Evolutionary conservation across 306 rosid species (phyloP).

Genomic region (Oxytropis ochrocephala): DNA sequence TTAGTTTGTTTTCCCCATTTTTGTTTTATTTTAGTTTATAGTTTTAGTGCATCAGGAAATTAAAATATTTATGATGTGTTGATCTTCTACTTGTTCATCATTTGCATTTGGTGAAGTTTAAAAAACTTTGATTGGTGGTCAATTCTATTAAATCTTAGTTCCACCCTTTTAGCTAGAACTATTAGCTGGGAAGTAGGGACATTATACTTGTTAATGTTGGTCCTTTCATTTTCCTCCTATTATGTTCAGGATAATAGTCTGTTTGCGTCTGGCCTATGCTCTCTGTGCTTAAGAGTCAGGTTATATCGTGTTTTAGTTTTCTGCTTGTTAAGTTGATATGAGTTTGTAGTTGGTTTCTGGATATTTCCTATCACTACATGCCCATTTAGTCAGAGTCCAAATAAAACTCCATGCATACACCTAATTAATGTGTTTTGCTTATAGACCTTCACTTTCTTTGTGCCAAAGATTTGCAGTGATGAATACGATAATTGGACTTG

Average conservation of each 20-base stretch:
- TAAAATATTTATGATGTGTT: neutral
- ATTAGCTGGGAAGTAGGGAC: neutral
- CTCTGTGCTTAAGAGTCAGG: neutral
- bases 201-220: neutral
- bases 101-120: neutral
- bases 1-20: neutral
- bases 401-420: neutral
- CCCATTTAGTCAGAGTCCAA: neutral
- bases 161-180: neutral
- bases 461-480: conserved; percentile 64
- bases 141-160: neutral
- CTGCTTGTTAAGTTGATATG: conserved; percentile 5
- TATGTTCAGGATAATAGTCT: neutral
- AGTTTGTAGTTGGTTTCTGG: neutral
- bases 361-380: neutral
- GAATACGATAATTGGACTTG: conserved; percentile 74
- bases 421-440: neutral
- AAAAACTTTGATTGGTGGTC: neutral
- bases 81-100: neutral
- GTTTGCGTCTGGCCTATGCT: neutral
- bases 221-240: neutral
- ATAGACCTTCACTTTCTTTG: conserved; percentile 18
- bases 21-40: neutral
- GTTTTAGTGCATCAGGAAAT: conserved; percentile 2
- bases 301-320: neutral